phyloP scores from a whole-genome alignment of 805 yeast genomes.

The Blastobotrys attinorum region DNA sequence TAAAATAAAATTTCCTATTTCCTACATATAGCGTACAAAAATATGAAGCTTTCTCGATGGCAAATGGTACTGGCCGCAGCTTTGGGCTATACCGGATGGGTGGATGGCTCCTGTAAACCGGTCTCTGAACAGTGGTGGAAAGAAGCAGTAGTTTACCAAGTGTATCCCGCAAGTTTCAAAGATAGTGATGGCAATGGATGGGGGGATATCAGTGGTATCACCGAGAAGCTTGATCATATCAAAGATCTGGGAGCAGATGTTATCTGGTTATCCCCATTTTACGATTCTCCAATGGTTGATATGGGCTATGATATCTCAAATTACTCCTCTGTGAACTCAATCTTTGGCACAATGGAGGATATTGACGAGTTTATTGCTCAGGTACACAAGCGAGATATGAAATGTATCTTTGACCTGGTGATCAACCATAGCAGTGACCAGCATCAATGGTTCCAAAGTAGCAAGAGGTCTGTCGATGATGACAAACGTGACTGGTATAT shows the following conservation, averaged over 20 bases:
- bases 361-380: conserved; percentile 42
- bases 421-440: conserved; percentile 51
- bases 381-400: conserved; percentile 43
- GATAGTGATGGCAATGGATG: conserved; percentile 54
- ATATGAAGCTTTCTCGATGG: no score
- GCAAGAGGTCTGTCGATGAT: conserved; percentile 41
- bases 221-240: conserved; percentile 44
- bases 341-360: conserved; percentile 48
- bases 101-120: no score
- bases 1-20: no score
- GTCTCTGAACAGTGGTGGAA: conserved; percentile 55
- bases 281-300: conserved; percentile 51
- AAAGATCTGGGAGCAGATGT: conserved; percentile 43
- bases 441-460: conserved; percentile 53
- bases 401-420: conserved; percentile 46
- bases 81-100: no score
- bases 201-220: conserved; percentile 50
- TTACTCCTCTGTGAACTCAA: conserved; percentile 43
- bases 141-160: conserved; percentile 47
- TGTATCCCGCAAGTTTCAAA: conserved; percentile 54
- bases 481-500: conserved; percentile 56
- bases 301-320: conserved; percentile 58
- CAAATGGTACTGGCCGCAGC: no score
- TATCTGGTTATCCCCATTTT: conserved; percentile 52
- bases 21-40: no score